Conservation (phyloP, 2,329 filamentous ascomycete species). For the Colletotrichum zoysiae region DNA sequence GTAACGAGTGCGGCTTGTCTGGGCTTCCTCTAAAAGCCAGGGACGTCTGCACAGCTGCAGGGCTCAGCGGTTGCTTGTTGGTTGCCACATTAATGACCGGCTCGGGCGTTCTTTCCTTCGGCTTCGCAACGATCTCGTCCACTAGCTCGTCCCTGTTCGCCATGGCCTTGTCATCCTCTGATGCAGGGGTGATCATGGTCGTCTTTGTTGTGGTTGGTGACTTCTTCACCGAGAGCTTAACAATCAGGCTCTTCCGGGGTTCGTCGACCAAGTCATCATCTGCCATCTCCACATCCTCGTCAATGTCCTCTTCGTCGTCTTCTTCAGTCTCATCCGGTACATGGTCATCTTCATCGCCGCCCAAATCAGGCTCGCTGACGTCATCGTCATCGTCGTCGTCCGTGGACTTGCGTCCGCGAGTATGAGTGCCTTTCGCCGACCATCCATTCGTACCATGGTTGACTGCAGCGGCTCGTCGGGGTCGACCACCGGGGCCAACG, state of each 20-base stretch:
- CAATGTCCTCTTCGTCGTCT: slow-evolving; percentile 69
- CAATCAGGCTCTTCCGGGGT: slow-evolving; percentile 72
- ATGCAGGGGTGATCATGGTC: slow-evolving; percentile 22
- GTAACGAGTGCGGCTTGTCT: slow-evolving; percentile 63
- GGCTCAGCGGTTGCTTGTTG: slow-evolving; percentile 47
- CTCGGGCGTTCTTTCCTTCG: slow-evolving; percentile 38
- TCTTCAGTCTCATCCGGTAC: slow-evolving; percentile 71
- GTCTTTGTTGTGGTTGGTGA: slow-evolving; percentile 48
- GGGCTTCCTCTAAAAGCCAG: slow-evolving; percentile 73
- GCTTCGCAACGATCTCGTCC: slow-evolving; percentile 29
- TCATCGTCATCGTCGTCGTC: slow-evolving; percentile 71
- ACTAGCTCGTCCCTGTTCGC: slow-evolving; percentile 4
- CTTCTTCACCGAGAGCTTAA: slow-evolving; percentile 74
- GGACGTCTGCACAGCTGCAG: slow-evolving; percentile 55
- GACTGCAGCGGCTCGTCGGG: slow-evolving; percentile 63
- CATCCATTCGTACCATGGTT: slow-evolving; percentile 65
- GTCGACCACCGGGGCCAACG: slow-evolving; percentile 61
- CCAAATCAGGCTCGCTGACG: slow-evolving; percentile 80
- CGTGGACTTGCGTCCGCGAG: slow-evolving; percentile 60
- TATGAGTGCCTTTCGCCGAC: slow-evolving; percentile 46
- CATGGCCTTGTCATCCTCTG: slow-evolving; percentile 21
- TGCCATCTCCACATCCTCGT: slow-evolving; percentile 67
- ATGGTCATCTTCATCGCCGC: slow-evolving; percentile 80
- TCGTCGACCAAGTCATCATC: slow-evolving; percentile 66
- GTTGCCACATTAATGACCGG: slow-evolving; percentile 37